Evolutionary conservation across 2,329 filamentous ascomycete species (phyloP).

Genomic region (Phaeosphaeriaceae sp.): DNA sequence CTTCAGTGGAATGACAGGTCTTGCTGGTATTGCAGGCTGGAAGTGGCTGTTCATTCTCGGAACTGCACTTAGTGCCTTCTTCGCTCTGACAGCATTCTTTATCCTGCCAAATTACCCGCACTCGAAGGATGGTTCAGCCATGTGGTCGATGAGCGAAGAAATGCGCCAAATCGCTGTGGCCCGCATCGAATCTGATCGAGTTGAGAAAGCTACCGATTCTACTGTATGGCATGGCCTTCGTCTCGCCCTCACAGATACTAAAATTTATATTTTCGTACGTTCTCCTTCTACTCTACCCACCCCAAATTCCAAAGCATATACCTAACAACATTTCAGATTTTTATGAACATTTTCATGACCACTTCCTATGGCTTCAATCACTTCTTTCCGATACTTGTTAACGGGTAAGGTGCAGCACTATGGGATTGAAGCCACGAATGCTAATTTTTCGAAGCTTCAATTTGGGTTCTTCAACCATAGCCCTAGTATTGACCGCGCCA

Average conservation of each 20-base stretch:
- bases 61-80: conserved; percentile 9
- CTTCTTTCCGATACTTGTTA: conserved; percentile 19
- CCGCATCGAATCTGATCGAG: conserved; percentile 13
- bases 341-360: conserved; percentile 20
- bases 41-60: conserved; percentile 43
- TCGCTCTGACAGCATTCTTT: conserved; percentile 1
- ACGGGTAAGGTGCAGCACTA: too few relatives aligned
- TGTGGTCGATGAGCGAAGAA: conserved; percentile 5
- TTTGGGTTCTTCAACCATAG: conserved; percentile 13
- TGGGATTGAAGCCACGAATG: too few relatives aligned
- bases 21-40: conserved; percentile 41
- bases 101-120: conserved; percentile 3
- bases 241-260: conserved; percentile 11
- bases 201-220: conserved; percentile 9
- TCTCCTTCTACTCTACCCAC: neutral
- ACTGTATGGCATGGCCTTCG: conserved; percentile 18
- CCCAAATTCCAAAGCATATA: neutral
- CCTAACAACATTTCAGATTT: conserved; percentile 5
- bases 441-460: conserved; percentile 6
- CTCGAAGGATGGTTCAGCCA: neutral
- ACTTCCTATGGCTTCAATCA: conserved; percentile 15
- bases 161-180: conserved; percentile 3
- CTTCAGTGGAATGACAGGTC: conserved; percentile 41
- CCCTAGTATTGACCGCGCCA: conserved; percentile 16
- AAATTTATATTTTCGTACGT: conserved; percentile 12